phyloP scores from a whole-genome alignment of 495 filamentous ascomycete genomes.

The Evernia prunastri region DNA sequence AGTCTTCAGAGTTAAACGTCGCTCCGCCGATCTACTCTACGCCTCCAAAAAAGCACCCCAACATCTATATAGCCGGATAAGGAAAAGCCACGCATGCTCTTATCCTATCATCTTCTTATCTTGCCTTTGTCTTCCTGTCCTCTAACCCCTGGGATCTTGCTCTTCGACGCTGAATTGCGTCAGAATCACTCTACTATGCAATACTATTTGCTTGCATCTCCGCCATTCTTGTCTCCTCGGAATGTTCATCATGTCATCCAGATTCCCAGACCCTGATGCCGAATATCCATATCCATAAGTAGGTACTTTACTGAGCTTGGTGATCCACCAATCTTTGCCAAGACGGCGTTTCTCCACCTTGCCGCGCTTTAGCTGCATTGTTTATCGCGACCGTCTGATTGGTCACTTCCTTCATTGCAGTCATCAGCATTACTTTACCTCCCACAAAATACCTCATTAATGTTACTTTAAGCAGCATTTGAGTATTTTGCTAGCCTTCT shows the following conservation, averaged over 20 bases:
- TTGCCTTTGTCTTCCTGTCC: not conserved
- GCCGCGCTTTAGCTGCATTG: not conserved
- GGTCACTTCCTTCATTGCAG: not conserved
- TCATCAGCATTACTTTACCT: slow-evolving; percentile 3
- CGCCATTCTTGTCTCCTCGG: not conserved
- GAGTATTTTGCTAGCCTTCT: too few relatives aligned
- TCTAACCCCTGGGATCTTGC: too few relatives aligned
- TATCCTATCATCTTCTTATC: too few relatives aligned
- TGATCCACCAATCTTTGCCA: not conserved
- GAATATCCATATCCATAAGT: not conserved
- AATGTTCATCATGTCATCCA: not conserved
- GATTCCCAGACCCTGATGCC: too few relatives aligned
- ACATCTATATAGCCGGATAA: slow-evolving; percentile 13
- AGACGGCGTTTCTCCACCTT: slow-evolving; percentile 1
- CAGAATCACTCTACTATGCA: too few relatives aligned
- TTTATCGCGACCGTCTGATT: slow-evolving; percentile 2
- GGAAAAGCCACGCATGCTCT: slow-evolving; percentile 18
- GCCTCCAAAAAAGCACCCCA: too few relatives aligned
- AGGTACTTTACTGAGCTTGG: not conserved
- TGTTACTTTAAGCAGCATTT: too few relatives aligned
- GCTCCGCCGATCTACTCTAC: not conserved
- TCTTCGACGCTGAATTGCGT: not conserved
- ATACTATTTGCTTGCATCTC: not conserved
- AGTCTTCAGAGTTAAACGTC: too few relatives aligned
- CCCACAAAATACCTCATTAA: too few relatives aligned